These are phyloP conservation scores for Lipomyces anomalus DNA, from an alignment of 805 yeast species.

Conservation along the genomic window DNA sequence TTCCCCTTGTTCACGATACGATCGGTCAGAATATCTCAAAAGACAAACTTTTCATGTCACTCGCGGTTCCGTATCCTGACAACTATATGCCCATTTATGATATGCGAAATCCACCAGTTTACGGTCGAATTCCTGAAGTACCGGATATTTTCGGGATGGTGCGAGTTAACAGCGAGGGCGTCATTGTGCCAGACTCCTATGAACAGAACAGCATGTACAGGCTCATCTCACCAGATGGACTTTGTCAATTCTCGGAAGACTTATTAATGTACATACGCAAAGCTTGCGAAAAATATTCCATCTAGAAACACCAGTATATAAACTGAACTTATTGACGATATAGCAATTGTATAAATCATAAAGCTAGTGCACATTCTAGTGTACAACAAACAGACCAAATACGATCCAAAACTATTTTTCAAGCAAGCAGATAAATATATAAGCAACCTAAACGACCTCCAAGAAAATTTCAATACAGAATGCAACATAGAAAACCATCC, in stretches of 20 bases:
- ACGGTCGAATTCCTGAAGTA: constrained; percentile 62
- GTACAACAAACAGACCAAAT: no score
- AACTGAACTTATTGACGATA: no score
- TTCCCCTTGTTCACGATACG: constrained; percentile 13
- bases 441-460: background rate
- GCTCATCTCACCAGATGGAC: constrained; percentile 45
- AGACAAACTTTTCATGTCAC: constrained; percentile 28
- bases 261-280: constrained; percentile 39
- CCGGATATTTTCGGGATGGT: constrained; percentile 70
- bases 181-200: constrained; percentile 50
- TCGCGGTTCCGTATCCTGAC: constrained; percentile 33
- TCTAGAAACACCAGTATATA: no score
- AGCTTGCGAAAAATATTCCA: constrained; percentile 32
- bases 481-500: background rate
- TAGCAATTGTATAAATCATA: no score
- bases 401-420: no score
- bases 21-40: constrained; percentile 28
- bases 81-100: constrained; percentile 68
- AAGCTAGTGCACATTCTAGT: no score
- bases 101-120: constrained; percentile 56
- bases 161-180: constrained; percentile 49
- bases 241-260: constrained; percentile 48
- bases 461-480: no score
- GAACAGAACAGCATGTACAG: constrained; percentile 58
- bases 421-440: background rate